Evolutionary conservation across 495 filamentous ascomycete genomes (phyloP), one percentile per base, ranked within the genome.

Genomic region (Clavariopsis aquatica): DNA sequence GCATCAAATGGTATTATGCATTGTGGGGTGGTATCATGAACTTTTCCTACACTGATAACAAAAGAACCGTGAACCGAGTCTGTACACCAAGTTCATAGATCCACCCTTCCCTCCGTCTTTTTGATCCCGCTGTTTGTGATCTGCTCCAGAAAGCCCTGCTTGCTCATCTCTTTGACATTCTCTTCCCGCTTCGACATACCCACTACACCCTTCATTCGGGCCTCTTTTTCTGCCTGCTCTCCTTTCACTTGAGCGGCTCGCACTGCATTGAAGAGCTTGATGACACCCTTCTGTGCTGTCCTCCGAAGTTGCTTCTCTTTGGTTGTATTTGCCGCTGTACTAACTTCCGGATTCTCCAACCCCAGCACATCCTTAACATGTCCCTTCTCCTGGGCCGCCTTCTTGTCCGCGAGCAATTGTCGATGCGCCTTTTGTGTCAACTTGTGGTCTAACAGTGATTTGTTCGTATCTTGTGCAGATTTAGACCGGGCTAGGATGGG

Each of bases 181-280:
- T 94, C 91, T 79, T 92, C 85, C 68, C 88, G 84, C 75, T 87
- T 81, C 63, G 80, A 84, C 59, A 84, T 79, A 15, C 90, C 91
- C 49, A 93, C 80, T 13, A 93, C 79, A n/a, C 89, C 89, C 74
- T 89, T 86, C 72, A 83, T 81, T 72, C 83, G 79, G 31, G 85
- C 84, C 38, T 81, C 82, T 78, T 79, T 83, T 70, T 86, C 85
- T 10, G 91, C 91, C 73, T 91, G 85, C 71, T 86, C 83, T 1
- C 86, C 90, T 68, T 87, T 89, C 29, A 96, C 87, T 78, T 98
- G 94, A 17, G 93, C 92, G 8, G 91, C 89, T 29, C 93, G 82
- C 28, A 98, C 91, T 0, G 94, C 95, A 78, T 98, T 96, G 75
- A 98, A 98, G 60, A 98, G 78, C 81, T 93, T 94, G 13, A 97